phyloP scores from a whole-genome alignment of 441 rosid genomes.

The Erysimum cheiri region DNA sequence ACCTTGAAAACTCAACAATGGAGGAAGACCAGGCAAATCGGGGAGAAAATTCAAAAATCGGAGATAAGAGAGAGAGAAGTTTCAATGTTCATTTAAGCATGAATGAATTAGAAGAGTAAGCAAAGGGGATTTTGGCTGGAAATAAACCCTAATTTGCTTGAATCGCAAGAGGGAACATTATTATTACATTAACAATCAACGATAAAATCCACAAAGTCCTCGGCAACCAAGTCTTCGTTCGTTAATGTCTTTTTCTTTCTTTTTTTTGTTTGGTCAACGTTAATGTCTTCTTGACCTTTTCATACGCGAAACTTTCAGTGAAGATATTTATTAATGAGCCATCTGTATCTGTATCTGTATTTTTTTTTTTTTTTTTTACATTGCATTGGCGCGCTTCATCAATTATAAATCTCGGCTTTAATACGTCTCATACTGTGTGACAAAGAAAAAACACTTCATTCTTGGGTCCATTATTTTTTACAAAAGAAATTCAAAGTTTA shows the following conservation, averaged over 20 bases:
- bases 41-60: conserved; percentile 5
- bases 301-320: conserved; percentile 32
- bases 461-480: conserved; percentile 1
- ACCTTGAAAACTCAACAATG: conserved; percentile 11
- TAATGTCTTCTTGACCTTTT: conserved; percentile 15
- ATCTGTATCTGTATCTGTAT: neutral
- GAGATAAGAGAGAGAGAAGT: neutral
- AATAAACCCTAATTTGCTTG: conserved; percentile 41
- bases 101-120: neutral
- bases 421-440: neutral
- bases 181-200: neutral
- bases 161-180: conserved; percentile 24
- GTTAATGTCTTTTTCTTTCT: conserved; percentile 30
- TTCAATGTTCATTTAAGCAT: neutral
- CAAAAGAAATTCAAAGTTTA: too few relatives aligned
- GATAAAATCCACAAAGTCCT: conserved; percentile 34
- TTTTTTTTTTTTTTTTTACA: neutral
- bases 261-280: conserved; percentile 24
- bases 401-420: conserved; percentile 18
- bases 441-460: neutral
- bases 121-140: conserved; percentile 17
- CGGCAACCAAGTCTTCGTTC: conserved; percentile 42
- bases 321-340: neutral
- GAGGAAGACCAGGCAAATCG: neutral
- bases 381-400: conserved; percentile 31